A percentile compares a stretch with the other conserved stretches of the same genome.
Evolutionary conservation across 2,329 filamentous ascomycete genomes (phyloP).

Genomic region (Cordyceps cicadae): DNA sequence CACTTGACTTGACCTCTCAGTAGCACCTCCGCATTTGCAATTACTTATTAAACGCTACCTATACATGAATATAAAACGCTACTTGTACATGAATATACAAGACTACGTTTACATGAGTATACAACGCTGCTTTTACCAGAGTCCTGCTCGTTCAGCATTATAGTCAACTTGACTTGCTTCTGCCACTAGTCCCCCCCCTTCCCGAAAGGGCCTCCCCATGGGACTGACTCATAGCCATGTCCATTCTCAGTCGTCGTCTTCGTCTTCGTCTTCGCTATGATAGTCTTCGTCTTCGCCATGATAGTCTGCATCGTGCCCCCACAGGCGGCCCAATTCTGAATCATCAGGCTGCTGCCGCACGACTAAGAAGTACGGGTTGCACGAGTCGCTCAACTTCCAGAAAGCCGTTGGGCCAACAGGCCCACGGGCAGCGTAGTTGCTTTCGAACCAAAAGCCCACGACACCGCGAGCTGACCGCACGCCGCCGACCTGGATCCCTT

Average conservation of each 20-base stretch:
- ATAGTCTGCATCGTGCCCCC: constrained; percentile 20
- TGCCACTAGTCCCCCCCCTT: not conserved
- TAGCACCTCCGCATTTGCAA: not conserved
- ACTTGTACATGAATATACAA: no score
- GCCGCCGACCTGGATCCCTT: constrained; percentile 67
- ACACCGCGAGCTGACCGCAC: constrained; percentile 56
- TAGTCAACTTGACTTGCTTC: no score
- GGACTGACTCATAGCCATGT: no score
- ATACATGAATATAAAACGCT: not conserved
- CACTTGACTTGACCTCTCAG: not conserved
- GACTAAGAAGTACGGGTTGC: constrained; percentile 18
- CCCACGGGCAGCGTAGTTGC: constrained; percentile 58
- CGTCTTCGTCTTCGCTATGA: no score
- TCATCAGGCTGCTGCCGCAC: no score
- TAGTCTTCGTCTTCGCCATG: constrained; percentile 20
- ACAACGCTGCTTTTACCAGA: no score
- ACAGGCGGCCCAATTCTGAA: no score
- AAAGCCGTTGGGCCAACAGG: constrained; percentile 69
- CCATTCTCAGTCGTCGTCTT: no score
- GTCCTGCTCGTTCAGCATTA: not conserved
- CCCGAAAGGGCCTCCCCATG: no score
- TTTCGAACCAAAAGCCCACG: constrained; percentile 19
- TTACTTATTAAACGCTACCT: not conserved
- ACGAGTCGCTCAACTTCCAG: constrained; percentile 60
- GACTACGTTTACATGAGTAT: no score